Evolutionary conservation across 306 rosid genomes (phyloP).

Genomic region (Luffa aegyptiaca): DNA sequence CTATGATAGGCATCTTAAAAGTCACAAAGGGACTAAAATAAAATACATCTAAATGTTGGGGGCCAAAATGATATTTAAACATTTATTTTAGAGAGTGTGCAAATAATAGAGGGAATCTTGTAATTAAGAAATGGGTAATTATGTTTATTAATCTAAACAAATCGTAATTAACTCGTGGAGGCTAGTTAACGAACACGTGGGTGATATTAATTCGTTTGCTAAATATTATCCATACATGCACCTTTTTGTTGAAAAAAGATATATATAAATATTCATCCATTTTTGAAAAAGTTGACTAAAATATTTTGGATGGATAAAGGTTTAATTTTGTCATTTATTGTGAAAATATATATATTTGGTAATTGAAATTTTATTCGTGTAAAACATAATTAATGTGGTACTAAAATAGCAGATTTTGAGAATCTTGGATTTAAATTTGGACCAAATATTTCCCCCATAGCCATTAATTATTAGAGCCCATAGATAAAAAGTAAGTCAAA

Average conservation of each 20-base stretch:
- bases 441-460: neutral
- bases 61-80: no score
- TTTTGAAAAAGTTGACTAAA: neutral
- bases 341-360: neutral
- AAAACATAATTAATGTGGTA: neutral
- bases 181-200: neutral
- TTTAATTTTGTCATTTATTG: neutral
- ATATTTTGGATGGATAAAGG: neutral
- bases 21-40: no score
- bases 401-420: neutral
- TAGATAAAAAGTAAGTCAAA: no score
- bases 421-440: neutral
- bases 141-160: neutral
- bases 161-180: neutral
- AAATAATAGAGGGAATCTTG: neutral
- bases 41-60: no score
- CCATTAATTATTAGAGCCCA: neutral
- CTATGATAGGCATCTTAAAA: no score
- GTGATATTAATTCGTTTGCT: neutral
- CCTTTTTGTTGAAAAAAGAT: neutral
- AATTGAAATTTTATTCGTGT: neutral
- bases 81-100: neutral
- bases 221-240: neutral
- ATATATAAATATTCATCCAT: neutral
- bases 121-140: neutral